Conservation (phyloP, 176 grass and related monocot species). For the Rhynchospora breviuscula region DNA sequence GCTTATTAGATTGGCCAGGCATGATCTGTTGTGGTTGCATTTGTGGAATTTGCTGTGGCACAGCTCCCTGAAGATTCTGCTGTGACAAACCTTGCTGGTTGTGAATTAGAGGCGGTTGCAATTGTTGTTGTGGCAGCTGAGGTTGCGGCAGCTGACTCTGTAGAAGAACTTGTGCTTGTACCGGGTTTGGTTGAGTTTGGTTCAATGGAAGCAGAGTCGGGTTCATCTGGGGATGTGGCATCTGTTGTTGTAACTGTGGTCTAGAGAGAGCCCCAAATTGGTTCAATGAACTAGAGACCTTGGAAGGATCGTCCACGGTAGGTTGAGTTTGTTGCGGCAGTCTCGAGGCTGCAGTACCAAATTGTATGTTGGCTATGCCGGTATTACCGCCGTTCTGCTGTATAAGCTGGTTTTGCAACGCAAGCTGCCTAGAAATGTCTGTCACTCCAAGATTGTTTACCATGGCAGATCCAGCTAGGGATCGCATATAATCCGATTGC, state of each 20-base stretch:
- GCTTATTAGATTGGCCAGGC: conserved; percentile 52
- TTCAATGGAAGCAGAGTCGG: conserved; percentile 46
- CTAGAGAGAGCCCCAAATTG: conserved; percentile 43
- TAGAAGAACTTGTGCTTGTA: conserved; percentile 61
- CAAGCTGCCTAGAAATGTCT: conserved; percentile 73
- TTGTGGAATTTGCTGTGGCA: conserved; percentile 31
- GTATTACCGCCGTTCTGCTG: conserved; percentile 46
- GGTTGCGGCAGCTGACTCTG: conserved; percentile 65
- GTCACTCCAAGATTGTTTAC: conserved; percentile 59
- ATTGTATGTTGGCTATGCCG: conserved; percentile 39
- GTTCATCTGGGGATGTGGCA: conserved; percentile 46
- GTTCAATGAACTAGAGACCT: conserved; percentile 39
- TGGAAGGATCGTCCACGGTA: conserved; percentile 43
- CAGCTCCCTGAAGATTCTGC: conserved; percentile 38
- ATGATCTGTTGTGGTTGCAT: conserved; percentile 52
- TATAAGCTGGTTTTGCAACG: conserved; percentile 66
- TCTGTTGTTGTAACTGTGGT: conserved; percentile 69
- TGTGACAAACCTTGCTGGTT: conserved; percentile 58
- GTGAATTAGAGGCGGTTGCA: conserved; percentile 43
- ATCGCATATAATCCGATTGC: conserved; percentile 68
- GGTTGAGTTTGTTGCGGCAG: conserved; percentile 63
- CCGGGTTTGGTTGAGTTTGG: conserved; percentile 57
- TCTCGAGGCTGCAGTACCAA: conserved; percentile 41
- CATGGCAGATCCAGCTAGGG: conserved; percentile 61
- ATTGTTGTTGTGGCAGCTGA: conserved; percentile 35